Conservation (phyloP, 768 basidiomycete genomes). For the Krasilnikovozyma curviuscula region DNA sequence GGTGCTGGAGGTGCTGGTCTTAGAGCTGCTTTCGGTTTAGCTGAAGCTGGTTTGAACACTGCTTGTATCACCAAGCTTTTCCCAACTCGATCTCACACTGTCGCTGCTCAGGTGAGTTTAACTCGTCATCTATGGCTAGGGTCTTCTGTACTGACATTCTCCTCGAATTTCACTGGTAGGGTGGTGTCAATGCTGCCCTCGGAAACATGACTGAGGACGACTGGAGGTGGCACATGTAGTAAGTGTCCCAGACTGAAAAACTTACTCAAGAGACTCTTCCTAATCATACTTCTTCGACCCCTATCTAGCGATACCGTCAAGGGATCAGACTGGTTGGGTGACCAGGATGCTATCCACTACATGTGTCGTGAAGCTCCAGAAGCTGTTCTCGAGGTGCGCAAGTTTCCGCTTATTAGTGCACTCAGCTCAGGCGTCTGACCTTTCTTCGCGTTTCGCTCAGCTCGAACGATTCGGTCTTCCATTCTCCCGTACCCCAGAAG, state of each 20-base stretch:
- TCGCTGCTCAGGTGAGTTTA: constrained; percentile 68
- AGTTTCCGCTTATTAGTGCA: background rate
- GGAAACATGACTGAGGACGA: constrained; percentile 99
- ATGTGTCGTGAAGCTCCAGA: constrained; percentile 96
- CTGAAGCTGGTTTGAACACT: constrained; percentile 94
- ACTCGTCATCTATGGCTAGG: too few species aligned
- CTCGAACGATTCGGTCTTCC: constrained; percentile 97
- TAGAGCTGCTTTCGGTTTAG: constrained; percentile 33
- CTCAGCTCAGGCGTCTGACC: background rate
- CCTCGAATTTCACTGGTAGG: constrained; percentile 32
- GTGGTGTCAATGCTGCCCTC: constrained; percentile 94
- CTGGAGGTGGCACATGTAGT: constrained; percentile 94
- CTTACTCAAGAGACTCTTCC: too few species aligned
- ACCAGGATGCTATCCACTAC: constrained; percentile 98
- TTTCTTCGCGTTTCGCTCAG: constrained; percentile 29
- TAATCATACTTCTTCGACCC: background rate
- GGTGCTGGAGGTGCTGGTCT: constrained; percentile 97
- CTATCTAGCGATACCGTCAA: constrained; percentile 44
- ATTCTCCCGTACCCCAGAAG: constrained; percentile 94
- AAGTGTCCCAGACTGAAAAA: background rate
- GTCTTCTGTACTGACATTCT: background rate
- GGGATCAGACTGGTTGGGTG: constrained; percentile 98
- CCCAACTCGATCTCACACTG: constrained; percentile 95
- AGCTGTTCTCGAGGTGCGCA: constrained; percentile 65
- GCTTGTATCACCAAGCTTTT: constrained; percentile 98